Evolutionary conservation across 345 rosid species (phyloP).

Genomic region (Gossypium anomalum): DNA sequence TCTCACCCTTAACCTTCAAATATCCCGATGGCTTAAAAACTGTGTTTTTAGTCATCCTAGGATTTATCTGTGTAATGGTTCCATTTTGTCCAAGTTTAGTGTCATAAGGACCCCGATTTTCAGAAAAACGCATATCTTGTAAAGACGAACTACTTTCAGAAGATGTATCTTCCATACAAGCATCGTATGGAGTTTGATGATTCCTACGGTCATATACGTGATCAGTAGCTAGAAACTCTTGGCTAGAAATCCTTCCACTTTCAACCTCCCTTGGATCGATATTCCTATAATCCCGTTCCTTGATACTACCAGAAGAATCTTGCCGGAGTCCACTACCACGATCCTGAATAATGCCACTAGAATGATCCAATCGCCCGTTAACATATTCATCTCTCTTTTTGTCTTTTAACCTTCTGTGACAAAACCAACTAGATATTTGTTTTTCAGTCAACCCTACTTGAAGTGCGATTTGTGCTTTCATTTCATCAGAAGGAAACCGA

Average conservation of each 20-base stretch:
- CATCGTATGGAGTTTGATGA: conserved; percentile 35
- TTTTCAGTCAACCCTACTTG: conserved; percentile 79
- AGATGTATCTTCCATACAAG: conserved; percentile 62
- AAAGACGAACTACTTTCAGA: conserved; percentile 70
- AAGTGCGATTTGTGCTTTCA: conserved; percentile 66
- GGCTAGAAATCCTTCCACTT: conserved; percentile 57
- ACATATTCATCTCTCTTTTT: conserved; percentile 62
- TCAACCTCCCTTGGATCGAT: conserved; percentile 79
- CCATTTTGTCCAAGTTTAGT: conserved; percentile 34
- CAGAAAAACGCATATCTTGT: conserved; percentile 48
- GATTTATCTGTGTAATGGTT: conserved; percentile 19
- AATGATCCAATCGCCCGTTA: conserved; percentile 74
- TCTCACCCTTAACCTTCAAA: conserved; percentile 70
- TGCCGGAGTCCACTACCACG: conserved; percentile 81
- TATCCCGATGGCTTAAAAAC: conserved; percentile 23
- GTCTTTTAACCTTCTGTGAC: conserved; percentile 92
- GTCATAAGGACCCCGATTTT: conserved; percentile 35
- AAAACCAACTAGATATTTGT: conserved; percentile 97
- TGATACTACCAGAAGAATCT: conserved; percentile 96
- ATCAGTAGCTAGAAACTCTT: conserved; percentile 36
- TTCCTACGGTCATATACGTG: conserved; percentile 32
- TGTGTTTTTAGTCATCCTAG: conserved; percentile 27
- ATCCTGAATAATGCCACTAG: conserved; percentile 76
- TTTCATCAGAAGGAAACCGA: conserved; percentile 74
- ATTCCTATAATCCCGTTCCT: conserved; percentile 59